Conservation (phyloP, 345 rosid species). For the Ceriops tagal region DNA sequence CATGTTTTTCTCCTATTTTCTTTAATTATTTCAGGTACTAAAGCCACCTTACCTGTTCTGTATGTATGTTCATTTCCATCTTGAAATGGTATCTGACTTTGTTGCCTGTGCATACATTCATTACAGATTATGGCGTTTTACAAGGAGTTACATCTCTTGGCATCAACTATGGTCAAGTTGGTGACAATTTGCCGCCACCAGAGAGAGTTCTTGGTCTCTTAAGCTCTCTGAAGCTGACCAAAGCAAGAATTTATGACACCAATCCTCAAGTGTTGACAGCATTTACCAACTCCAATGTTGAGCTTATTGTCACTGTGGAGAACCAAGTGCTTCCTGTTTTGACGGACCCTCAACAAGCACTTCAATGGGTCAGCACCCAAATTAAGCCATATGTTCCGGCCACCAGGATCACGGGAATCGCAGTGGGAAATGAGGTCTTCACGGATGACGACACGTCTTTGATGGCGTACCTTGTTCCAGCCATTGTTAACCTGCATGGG, state of each 20-base stretch:
- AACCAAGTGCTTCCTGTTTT: slow-evolving; percentile 54
- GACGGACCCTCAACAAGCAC: slow-evolving; percentile 68
- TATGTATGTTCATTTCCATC: neutral
- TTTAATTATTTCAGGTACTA: slow-evolving; percentile 45
- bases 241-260: slow-evolving; percentile 75
- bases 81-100: neutral
- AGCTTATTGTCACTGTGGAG: slow-evolving; percentile 69
- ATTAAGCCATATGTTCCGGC: slow-evolving; percentile 67
- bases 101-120: neutral
- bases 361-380: slow-evolving; percentile 67
- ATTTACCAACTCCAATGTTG: slow-evolving; percentile 59
- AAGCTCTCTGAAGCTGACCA: slow-evolving; percentile 50
- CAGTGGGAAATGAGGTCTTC: slow-evolving; percentile 73
- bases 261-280: slow-evolving; percentile 62
- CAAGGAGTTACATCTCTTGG: slow-evolving; percentile 57
- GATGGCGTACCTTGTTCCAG: slow-evolving; percentile 56
- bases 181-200: slow-evolving; percentile 59
- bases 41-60: neutral
- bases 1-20: slow-evolving; percentile 36
- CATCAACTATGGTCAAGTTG: slow-evolving; percentile 87
- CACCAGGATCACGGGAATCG: slow-evolving; percentile 64
- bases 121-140: slow-evolving; percentile 40
- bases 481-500: slow-evolving; percentile 56
- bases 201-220: slow-evolving; percentile 56
- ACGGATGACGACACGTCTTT: slow-evolving; percentile 50